Conservation (phyloP, 306 rosid species). For the Hippophae gyantsensis region DNA sequence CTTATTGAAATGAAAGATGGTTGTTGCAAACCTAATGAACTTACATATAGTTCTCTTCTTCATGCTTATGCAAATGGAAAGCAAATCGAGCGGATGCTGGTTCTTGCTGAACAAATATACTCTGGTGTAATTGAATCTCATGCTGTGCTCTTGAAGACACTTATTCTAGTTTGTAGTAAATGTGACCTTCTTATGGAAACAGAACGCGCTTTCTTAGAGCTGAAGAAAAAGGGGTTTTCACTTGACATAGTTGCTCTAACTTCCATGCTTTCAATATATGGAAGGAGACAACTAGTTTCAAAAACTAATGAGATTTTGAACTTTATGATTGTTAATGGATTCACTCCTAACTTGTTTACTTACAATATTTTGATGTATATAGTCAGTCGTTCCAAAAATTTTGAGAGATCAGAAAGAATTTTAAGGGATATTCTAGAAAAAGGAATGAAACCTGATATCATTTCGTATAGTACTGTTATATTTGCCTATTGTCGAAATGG, state of each 20-base stretch:
- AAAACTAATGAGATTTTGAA: slow-evolving; percentile 66
- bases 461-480: no score
- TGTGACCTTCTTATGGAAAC: slow-evolving; percentile 6
- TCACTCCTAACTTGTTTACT: slow-evolving; percentile 79
- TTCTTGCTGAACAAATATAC: slow-evolving; percentile 69
- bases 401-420: slow-evolving; percentile 19
- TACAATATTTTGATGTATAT: slow-evolving; percentile 85
- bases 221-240: slow-evolving; percentile 47
- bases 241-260: slow-evolving; percentile 74
- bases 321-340: slow-evolving; percentile 60
- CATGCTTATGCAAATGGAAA: slow-evolving; percentile 33
- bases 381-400: slow-evolving; percentile 67
- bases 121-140: slow-evolving; percentile 50
- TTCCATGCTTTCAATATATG: slow-evolving; percentile 85
- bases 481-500: no score
- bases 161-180: no score
- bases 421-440: no score
- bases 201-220: slow-evolving; percentile 64
- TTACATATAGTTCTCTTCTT: no score
- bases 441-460: no score
- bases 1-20: slow-evolving; percentile 71
- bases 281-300: slow-evolving; percentile 68
- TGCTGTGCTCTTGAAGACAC: slow-evolving; percentile 34
- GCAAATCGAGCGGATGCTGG: slow-evolving; percentile 50
- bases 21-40: not conserved